Base-by-base conservation (phyloP, 148 eudicot genomes). In the Dysphania ambrosioides region DNA sequence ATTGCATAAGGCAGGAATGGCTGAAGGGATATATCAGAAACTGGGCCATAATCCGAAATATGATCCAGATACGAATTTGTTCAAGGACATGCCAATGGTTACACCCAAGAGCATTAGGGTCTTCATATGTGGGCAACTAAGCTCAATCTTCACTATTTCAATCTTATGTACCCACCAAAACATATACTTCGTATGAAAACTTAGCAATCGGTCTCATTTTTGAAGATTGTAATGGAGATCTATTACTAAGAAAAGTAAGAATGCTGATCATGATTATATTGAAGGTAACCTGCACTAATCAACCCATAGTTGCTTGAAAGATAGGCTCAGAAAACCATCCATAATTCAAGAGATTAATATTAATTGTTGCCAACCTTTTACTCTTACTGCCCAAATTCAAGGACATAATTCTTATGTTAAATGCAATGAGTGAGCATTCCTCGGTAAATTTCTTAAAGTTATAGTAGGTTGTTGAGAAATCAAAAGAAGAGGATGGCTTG, bases 31-130 rank as follows among this genome's bases (percentile, higher is more conserved):
- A 66, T 70, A 85, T 81, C 83, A 84, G 79, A 91, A 82, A 73
- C 73, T 94, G 79, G 86, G 93, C 35, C 90, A 90, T 86, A 91
- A 90, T 66, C 92, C 68, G 41, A 86, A 62, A 74, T 66, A 82
- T 34, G 65, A 88, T 63, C 82, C 82, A n/a, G 93, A 87, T 24
- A 79, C 73, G 31, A 96, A 94, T 78, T 78, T 84, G 79, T 86
- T 94, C 13, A 88, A 84, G 77, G 93, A 94, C 78, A 90, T 88
- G 96, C 79, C 90, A 10, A 86, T 94, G 98, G 82, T 79, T 40
- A 80, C 81, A 67, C 96, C 97, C 36, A 94, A 85, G 76, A 87
- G 91, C 71, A 87, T 90, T 49, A 88, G 97, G 71, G 89, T 91
- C 30, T 94, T 94, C 72, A 72, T 94, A 18, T 90, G 95, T 73